A percentile compares a stretch with the other conserved stretches of the same genome.
Evolutionary conservation across 192 early-diverging fungal species (phyloP).

Genomic region (Coemansia sp.): DNA sequence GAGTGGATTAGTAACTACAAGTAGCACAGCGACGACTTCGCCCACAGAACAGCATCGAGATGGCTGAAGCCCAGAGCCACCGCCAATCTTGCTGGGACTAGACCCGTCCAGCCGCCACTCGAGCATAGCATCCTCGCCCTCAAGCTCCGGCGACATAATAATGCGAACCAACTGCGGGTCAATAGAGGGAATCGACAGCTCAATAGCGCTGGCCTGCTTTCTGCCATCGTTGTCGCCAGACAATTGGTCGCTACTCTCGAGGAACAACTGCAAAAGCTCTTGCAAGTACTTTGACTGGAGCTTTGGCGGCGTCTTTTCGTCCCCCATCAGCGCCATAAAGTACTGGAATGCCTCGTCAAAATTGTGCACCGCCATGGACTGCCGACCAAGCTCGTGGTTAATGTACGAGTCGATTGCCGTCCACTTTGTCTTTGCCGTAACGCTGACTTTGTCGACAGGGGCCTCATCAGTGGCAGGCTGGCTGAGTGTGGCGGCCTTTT

Average conservation of each 20-base stretch:
- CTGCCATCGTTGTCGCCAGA: background rate
- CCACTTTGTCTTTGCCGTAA: constrained; percentile 34
- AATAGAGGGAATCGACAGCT: constrained; percentile 66
- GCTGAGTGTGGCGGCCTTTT: background rate
- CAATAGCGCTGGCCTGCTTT: constrained; percentile 27
- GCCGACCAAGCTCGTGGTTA: constrained; percentile 83
- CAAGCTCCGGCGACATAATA: constrained; percentile 52
- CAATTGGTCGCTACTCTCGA: constrained; percentile 29
- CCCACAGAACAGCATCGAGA: constrained; percentile 46
- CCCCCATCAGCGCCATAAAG: constrained; percentile 76
- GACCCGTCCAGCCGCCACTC: constrained; percentile 35
- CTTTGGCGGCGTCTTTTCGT: constrained; percentile 43
- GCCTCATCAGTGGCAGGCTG: background rate
- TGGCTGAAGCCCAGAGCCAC: background rate
- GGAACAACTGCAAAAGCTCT: constrained; percentile 52
- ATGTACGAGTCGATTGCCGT: constrained; percentile 81
- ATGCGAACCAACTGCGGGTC: constrained; percentile 40
- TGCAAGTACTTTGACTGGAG: constrained; percentile 55
- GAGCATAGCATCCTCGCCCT: constrained; percentile 42
- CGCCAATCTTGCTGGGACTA: constrained; percentile 10
- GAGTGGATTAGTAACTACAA: constrained; percentile 52
- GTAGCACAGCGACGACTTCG: constrained; percentile 43
- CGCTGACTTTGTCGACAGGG: background rate
- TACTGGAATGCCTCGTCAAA: constrained; percentile 75
- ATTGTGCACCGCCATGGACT: constrained; percentile 75